A percentile compares a stretch with the other conserved stretches of the same genome.
Evolutionary conservation across 164 flowering plant genomes (phyloP).

Genomic region (Cinnamomum chago): DNA sequence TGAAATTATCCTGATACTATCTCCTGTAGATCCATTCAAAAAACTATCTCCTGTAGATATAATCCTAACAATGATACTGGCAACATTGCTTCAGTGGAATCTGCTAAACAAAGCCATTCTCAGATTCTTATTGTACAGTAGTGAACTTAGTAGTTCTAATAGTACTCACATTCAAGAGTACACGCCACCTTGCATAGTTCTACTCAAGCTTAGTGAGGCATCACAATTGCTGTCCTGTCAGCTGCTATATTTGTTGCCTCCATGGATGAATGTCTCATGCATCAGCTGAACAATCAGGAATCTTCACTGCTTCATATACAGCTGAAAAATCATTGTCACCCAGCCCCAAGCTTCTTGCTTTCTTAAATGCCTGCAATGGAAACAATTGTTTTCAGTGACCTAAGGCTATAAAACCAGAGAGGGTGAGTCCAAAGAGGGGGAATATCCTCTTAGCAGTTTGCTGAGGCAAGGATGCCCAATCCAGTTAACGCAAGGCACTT

Average conservation of each 20-base stretch:
- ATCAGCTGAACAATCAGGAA: neutral
- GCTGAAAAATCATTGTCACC: slow-evolving; percentile 95
- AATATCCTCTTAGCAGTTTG: neutral
- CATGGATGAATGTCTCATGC: neutral
- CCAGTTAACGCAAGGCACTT: neutral
- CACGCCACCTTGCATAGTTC: neutral
- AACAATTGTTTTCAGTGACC: neutral
- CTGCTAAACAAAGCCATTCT: neutral
- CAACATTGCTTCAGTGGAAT: neutral
- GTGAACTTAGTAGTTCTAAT: neutral
- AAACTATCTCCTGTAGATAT: too few relatives aligned
- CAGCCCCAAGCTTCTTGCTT: slow-evolving; percentile 77
- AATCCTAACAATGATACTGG: too few relatives aligned
- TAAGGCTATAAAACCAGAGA: neutral
- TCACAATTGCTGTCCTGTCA: neutral
- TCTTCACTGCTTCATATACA: slow-evolving; percentile 58
- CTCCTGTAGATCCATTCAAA: too few relatives aligned
- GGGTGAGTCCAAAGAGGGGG: neutral
- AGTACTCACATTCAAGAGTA: neutral
- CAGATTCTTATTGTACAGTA: neutral
- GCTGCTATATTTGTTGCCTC: neutral
- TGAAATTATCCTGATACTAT: too few relatives aligned
- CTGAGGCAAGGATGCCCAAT: neutral
- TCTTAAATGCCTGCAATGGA: slow-evolving; percentile 66
- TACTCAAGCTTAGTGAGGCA: neutral